A percentile compares a stretch with the other conserved stretches of the same genome.
These are phyloP conservation scores for Fallopia convolvulus DNA, from an alignment of 148 eudicot genomes.

Conservation along the genomic window DNA sequence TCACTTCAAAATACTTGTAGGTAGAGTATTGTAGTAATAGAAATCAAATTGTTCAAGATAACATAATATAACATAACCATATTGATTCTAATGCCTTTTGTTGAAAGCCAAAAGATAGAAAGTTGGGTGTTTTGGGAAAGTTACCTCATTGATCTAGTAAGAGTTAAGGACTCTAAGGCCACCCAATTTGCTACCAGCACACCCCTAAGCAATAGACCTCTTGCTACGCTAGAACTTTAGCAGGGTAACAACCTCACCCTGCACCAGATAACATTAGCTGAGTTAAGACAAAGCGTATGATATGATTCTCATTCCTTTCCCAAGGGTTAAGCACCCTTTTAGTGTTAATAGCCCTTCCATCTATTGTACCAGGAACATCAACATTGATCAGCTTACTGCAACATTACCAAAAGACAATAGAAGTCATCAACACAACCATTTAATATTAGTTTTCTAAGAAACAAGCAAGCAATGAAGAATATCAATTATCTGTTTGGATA, in stretches of 20 bases:
- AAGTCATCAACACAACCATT: slow-evolving; percentile 1
- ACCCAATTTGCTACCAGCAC: slow-evolving; percentile 2
- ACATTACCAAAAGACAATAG: not conserved
- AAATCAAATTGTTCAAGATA: not conserved
- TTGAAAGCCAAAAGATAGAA: not conserved
- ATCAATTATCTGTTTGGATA: slow-evolving; percentile 20
- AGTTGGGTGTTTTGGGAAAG: not conserved
- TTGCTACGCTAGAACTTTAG: slow-evolving; percentile 8
- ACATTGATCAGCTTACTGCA: slow-evolving; percentile 95
- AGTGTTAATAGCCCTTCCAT: slow-evolving; percentile 85
- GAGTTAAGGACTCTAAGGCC: slow-evolving; percentile 36
- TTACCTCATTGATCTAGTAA: slow-evolving; percentile 33
- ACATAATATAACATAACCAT: not conserved
- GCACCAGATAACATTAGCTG: slow-evolving; percentile 95
- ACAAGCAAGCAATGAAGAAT: not conserved
- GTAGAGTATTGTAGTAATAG: slow-evolving; percentile 33
- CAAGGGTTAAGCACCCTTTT: slow-evolving; percentile 78
- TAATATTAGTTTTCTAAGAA: not conserved
- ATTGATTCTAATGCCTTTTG: not conserved
- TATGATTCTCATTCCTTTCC: slow-evolving; percentile 97
- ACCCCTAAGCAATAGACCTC: slow-evolving; percentile 3
- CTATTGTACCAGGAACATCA: slow-evolving; percentile 84
- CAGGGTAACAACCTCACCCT: slow-evolving; percentile 15
- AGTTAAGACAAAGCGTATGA: slow-evolving; percentile 91
- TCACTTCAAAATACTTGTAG: slow-evolving; percentile 43